Percentiles rank a stretch among this genome's conserved stretches.
phyloP scores from a whole-genome alignment of 2,329 filamentous ascomycete genomes.

The Fusarium subglutinans region DNA sequence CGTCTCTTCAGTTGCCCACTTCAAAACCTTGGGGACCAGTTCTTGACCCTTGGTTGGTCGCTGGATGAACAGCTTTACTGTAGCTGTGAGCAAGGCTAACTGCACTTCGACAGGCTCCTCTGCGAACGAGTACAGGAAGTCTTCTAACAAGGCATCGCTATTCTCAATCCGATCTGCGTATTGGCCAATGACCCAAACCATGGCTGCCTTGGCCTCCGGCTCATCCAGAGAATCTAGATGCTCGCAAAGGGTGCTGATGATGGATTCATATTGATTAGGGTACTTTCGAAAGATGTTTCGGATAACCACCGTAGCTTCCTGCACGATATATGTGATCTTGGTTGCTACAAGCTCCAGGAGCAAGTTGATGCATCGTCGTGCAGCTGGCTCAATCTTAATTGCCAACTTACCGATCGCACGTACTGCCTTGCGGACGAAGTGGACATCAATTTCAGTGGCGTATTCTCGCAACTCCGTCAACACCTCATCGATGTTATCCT shows the following conservation, averaged over 20 bases:
- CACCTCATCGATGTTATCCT: slow-evolving; percentile 95
- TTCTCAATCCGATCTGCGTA: slow-evolving; percentile 98
- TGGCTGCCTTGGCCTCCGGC: slow-evolving; percentile 96
- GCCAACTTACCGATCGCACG: slow-evolving; percentile 97
- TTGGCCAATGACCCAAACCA: slow-evolving; percentile 99
- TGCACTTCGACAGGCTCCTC: slow-evolving; percentile 98
- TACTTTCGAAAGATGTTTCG: slow-evolving; percentile 99
- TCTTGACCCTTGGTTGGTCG: slow-evolving; percentile 93
- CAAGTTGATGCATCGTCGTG: slow-evolving; percentile 89
- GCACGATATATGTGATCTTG: slow-evolving; percentile 98
- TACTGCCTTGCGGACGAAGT: slow-evolving; percentile 97
- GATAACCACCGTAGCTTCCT: slow-evolving; percentile 98
- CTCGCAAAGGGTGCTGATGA: slow-evolving; percentile 94
- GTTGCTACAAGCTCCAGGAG: slow-evolving; percentile 93
- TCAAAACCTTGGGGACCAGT: slow-evolving; percentile 91
- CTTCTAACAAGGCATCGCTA: slow-evolving; percentile 90
- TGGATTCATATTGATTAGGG: slow-evolving; percentile 97
- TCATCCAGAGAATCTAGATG: slow-evolving; percentile 97
- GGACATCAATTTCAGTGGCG: slow-evolving; percentile 97
- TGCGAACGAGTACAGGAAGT: slow-evolving; percentile 92
- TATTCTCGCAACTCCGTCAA: slow-evolving; percentile 95
- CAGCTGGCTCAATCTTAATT: slow-evolving; percentile 97
- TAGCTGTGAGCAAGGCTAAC: slow-evolving; percentile 91
- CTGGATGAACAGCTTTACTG: slow-evolving; percentile 98
- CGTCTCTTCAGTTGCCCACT: slow-evolving; percentile 99